Evolutionary conservation across 177 flowering plant species (phyloP).

Genomic region (Vitis hybrid): DNA sequence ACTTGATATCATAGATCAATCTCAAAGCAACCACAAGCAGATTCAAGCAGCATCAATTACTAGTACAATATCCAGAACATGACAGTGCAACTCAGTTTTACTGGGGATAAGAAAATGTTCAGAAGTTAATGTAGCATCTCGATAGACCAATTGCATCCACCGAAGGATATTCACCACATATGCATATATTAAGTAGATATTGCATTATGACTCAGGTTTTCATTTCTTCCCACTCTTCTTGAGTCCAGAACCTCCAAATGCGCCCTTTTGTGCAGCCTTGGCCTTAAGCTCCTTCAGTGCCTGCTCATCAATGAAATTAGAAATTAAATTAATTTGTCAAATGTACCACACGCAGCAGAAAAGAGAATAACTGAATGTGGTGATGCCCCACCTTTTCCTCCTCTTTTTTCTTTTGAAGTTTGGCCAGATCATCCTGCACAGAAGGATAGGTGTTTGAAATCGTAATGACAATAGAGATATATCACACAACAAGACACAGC

Average conservation of each 20-base stretch:
- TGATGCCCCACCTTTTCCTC: constrained; percentile 73
- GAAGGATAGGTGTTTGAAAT: background rate
- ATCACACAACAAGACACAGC: background rate
- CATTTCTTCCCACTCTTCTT: constrained; percentile 83
- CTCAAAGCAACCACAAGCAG: background rate
- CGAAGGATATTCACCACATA: background rate
- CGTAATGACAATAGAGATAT: background rate
- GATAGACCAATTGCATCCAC: background rate
- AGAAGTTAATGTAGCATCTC: background rate
- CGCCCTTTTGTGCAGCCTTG: constrained; percentile 68
- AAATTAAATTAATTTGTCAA: background rate
- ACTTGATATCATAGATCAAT: background rate
- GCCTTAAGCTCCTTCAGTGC: constrained; percentile 69
- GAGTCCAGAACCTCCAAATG: constrained; percentile 72
- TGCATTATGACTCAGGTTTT: constrained; percentile 10
- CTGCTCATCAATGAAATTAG: constrained; percentile 26
- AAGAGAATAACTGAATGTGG: background rate
- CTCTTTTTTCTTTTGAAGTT: constrained; percentile 83
- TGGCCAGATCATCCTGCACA: constrained; percentile 69
- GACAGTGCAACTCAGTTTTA: background rate
- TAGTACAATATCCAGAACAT: background rate
- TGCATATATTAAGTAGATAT: background rate
- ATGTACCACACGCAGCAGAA: background rate
- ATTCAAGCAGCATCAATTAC: background rate
- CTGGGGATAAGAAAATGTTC: background rate